Evolutionary conservation across 2,329 filamentous ascomycete genomes (phyloP).

Genomic region (Pseudopithomyces chartarum): DNA sequence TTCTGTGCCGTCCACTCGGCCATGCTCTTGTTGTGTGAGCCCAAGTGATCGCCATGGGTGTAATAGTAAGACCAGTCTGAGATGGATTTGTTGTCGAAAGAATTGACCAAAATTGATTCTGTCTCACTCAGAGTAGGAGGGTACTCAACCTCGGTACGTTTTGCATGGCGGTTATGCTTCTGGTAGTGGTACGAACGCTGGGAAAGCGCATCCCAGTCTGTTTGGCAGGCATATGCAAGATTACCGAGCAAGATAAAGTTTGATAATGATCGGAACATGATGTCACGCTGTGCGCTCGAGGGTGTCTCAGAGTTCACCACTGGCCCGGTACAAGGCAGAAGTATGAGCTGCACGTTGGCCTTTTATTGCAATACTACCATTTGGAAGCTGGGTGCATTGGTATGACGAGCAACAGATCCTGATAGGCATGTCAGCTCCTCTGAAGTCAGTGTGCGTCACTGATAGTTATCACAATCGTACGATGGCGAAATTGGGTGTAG

Average conservation of each 20-base stretch:
- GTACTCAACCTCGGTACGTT: conserved; percentile 21
- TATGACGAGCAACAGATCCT: background rate
- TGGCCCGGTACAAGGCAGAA: background rate
- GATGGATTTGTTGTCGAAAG: conserved; percentile 39
- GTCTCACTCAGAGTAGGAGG: conserved; percentile 23
- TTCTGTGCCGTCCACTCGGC: conserved; percentile 34
- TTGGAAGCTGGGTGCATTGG: background rate
- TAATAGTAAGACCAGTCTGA: conserved; percentile 26
- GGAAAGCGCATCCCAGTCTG: conserved; percentile 23
- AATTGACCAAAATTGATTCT: conserved; percentile 35
- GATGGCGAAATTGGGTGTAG: conserved; percentile 1
- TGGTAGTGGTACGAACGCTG: conserved; percentile 18
- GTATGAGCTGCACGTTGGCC: background rate
- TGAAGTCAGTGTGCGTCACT: conserved; percentile 5
- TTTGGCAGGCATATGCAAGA: conserved; percentile 21
- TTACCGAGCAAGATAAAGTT: conserved; percentile 12
- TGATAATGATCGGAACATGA: conserved; percentile 13
- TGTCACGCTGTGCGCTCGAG: background rate
- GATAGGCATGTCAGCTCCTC: background rate
- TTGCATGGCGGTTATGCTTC: conserved; percentile 14
- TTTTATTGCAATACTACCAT: background rate
- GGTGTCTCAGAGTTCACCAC: background rate
- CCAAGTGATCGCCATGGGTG: conserved; percentile 33
- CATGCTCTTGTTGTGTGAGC: conserved; percentile 32
- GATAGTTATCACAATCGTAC: background rate